Conservation (phyloP, 2,329 filamentous ascomycete species). For the Chaetomium olivaceum region DNA sequence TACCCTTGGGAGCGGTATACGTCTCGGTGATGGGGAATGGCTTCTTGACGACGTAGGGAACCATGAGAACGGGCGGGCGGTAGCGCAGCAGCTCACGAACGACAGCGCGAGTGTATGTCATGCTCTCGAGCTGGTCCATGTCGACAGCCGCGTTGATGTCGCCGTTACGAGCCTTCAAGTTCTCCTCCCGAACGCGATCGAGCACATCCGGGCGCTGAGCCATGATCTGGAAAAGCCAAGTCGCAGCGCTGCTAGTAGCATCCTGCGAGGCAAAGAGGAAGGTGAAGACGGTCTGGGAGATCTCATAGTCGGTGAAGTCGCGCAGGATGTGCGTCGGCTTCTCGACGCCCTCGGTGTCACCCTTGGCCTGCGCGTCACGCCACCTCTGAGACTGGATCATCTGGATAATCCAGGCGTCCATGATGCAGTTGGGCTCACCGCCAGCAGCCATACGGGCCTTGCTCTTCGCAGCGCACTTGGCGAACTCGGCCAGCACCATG, state of each 20-base stretch:
- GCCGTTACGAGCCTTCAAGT: slow-evolving; percentile 73
- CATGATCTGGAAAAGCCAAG: slow-evolving; percentile 93
- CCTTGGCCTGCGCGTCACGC: slow-evolving; percentile 74
- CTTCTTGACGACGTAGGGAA: slow-evolving; percentile 94
- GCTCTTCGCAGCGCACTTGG: slow-evolving; percentile 88
- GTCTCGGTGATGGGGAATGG: slow-evolving; percentile 83
- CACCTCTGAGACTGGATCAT: slow-evolving; percentile 86
- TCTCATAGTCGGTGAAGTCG: slow-evolving; percentile 87
- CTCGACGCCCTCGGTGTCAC: slow-evolving; percentile 66
- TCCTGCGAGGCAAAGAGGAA: slow-evolving; percentile 98
- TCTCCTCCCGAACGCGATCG: slow-evolving; percentile 89
- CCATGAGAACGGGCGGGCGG: slow-evolving; percentile 95
- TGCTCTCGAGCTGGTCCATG: slow-evolving; percentile 84
- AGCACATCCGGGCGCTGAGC: slow-evolving; percentile 92
- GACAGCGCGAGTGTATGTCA: slow-evolving; percentile 88
- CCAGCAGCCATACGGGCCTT: slow-evolving; percentile 90
- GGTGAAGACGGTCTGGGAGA: slow-evolving; percentile 89
- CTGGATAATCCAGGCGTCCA: slow-evolving; percentile 89
- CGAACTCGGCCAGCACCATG: slow-evolving; percentile 86
- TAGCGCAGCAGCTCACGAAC: slow-evolving; percentile 91
- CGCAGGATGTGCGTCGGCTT: slow-evolving; percentile 84
- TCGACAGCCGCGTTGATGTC: slow-evolving; percentile 69
- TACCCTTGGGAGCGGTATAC: slow-evolving; percentile 90
- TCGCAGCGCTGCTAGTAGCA: slow-evolving; percentile 88
- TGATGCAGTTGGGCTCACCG: slow-evolving; percentile 84